Conservation (phyloP, 1,284 basidiomycete genomes). For the Cryptococcus deneoformans region DNA sequence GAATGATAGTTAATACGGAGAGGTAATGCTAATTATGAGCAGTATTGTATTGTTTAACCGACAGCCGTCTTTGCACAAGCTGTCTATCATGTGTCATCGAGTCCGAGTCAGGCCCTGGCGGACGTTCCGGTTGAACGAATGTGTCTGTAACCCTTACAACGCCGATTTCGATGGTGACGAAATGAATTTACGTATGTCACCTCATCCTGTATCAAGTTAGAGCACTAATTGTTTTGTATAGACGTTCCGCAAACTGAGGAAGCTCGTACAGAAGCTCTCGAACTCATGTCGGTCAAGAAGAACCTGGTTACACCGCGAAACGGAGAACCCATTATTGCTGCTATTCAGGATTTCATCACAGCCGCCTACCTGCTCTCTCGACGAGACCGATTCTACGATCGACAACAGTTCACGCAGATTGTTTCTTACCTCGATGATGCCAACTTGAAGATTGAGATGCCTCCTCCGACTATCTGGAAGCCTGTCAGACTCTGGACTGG, state of each 20-base stretch:
- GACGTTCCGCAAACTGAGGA: conserved; percentile 99
- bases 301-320: conserved; percentile 97
- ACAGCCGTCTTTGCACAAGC: conserved; percentile 96
- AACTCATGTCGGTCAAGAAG: conserved; percentile 97
- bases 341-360: conserved; percentile 98
- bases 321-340: conserved; percentile 97
- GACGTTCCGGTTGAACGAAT: conserved; percentile 97
- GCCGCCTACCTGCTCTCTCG: conserved; percentile 93
- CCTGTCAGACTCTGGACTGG: conserved; percentile 95
- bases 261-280: conserved; percentile 93
- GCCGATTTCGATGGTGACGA: conserved; percentile 99
- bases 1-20: background rate
- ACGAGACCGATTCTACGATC: conserved; percentile 90
- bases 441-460: conserved; percentile 88
- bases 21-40: conserved; percentile 18
- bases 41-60: conserved; percentile 96
- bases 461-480: conserved; percentile 92
- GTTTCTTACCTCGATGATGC: conserved; percentile 95
- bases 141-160: conserved; percentile 99
- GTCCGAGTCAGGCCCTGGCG: conserved; percentile 91
- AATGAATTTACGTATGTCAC: conserved; percentile 90
- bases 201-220: background rate
- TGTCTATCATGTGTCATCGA: conserved; percentile 99
- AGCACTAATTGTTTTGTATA: conserved; percentile 51
- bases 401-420: conserved; percentile 93